Evolutionary conservation across 169 alveolate genomes (phyloP).

Genomic region (Eimeria acervulina): DNA sequence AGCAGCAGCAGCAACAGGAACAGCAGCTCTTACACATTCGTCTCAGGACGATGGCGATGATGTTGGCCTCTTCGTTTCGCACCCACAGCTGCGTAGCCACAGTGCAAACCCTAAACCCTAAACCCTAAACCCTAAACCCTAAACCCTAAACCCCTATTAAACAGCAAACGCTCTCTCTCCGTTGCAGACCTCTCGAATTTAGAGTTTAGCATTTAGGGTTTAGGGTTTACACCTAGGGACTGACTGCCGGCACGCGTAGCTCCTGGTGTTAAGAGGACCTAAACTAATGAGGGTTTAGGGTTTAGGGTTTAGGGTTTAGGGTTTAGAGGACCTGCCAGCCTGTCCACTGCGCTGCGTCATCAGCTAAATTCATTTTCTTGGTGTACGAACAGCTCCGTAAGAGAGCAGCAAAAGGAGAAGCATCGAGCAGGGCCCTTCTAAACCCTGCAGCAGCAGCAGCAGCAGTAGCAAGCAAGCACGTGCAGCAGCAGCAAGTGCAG

Average conservation of each 20-base stretch:
- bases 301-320: constrained; percentile 66
- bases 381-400: constrained; percentile 40
- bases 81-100: constrained; percentile 45
- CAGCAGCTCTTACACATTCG: neutral
- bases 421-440: constrained; percentile 12
- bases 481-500: constrained; percentile 40
- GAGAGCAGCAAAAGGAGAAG: constrained; percentile 34
- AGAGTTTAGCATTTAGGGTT: constrained; percentile 29
- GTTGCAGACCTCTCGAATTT: too few relatives aligned
- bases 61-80: constrained; percentile 50
- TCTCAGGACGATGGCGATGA: constrained; percentile 1
- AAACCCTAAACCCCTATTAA: neutral
- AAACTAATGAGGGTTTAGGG: constrained; percentile 12
- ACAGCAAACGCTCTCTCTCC: too few relatives aligned
- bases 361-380: constrained; percentile 85
- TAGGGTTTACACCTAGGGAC: too few relatives aligned
- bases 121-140: constrained; percentile 61
- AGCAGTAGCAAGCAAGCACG: constrained; percentile 60
- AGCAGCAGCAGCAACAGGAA: constrained; percentile 44
- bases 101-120: neutral
- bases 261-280: too few relatives aligned
- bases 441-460: constrained; percentile 60
- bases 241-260: too few relatives aligned
- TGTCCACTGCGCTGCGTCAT: constrained; percentile 84
- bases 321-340: constrained; percentile 74